Evolutionary conservation across 805 yeast species (phyloP).

Genomic region (Blastobotrys attinorum): DNA sequence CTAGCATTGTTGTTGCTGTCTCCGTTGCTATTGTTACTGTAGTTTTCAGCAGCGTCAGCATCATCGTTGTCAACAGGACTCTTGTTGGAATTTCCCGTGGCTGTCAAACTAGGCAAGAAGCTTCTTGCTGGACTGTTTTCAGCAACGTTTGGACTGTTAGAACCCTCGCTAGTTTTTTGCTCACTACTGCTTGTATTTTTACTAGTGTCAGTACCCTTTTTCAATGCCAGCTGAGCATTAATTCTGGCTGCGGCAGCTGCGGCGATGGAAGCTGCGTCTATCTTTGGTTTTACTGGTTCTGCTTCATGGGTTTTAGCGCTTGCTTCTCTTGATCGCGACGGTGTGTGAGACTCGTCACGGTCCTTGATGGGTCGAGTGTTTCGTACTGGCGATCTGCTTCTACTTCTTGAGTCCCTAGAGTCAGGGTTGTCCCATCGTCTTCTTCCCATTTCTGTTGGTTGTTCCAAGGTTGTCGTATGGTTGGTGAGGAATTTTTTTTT

Average conservation of each 20-base stretch:
- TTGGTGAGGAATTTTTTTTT: no score
- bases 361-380: neutral
- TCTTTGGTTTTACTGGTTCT: neutral
- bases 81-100: neutral
- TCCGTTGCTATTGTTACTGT: no score
- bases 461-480: no score
- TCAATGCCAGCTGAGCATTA: conserved; percentile 24
- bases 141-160: no score
- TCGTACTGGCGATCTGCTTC: neutral
- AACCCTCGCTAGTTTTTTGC: no score
- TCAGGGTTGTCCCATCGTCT: neutral
- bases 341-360: neutral
- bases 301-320: neutral
- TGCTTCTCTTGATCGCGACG: neutral
- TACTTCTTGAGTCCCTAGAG: neutral
- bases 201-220: neutral
- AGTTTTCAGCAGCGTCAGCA: neutral
- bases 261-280: conserved; percentile 8
- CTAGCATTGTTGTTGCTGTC: no score
- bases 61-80: neutral
- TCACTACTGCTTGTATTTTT: no score
- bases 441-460: neutral
- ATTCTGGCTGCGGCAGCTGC: conserved; percentile 25
- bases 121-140: conserved; percentile 1
- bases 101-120: conserved; percentile 1